phyloP scores from a whole-genome alignment of 2,329 filamentous ascomycete genomes.

The Aspergillus chevalieri region DNA sequence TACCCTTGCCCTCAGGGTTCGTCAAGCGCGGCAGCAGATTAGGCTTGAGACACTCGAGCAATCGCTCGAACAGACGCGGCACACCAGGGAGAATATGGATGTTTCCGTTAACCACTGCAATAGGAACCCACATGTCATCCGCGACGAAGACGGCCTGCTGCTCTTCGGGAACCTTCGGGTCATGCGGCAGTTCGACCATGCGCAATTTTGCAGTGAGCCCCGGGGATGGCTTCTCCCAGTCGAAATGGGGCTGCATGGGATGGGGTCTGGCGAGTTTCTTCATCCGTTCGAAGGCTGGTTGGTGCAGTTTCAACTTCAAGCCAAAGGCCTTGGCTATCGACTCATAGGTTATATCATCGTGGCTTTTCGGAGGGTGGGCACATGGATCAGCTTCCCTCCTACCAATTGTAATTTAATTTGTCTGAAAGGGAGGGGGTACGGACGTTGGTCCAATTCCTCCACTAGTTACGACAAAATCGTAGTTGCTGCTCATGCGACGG shows the following conservation, averaged over 20 bases:
- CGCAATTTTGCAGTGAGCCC: constrained; percentile 73
- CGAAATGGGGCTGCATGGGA: constrained; percentile 66
- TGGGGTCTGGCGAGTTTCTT: constrained; percentile 69
- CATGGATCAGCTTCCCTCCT: background rate
- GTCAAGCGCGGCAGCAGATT: constrained; percentile 62
- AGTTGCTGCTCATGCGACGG: constrained; percentile 75
- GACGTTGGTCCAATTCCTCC: constrained; percentile 94
- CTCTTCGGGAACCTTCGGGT: constrained; percentile 57
- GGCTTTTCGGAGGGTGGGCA: constrained; percentile 48
- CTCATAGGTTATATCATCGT: constrained; percentile 96
- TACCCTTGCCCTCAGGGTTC: constrained; percentile 77
- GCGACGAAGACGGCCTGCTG: constrained; percentile 73
- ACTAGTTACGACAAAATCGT: constrained; percentile 92
- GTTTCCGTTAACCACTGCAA: constrained; percentile 85
- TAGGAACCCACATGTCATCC: constrained; percentile 84
- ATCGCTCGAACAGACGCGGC: constrained; percentile 71
- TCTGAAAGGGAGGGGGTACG: constrained; percentile 28
- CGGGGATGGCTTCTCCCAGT: constrained; percentile 77
- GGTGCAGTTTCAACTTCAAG: constrained; percentile 69
- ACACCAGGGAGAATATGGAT: constrained; percentile 89
- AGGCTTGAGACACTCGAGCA: constrained; percentile 72
- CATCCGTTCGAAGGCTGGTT: constrained; percentile 74
- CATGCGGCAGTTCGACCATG: constrained; percentile 82
- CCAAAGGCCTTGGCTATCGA: constrained; percentile 87
- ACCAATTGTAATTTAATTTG: background rate